Evolutionary conservation across 352 stramenopile species (phyloP).

Genomic region (Globisporangium viniferum): DNA sequence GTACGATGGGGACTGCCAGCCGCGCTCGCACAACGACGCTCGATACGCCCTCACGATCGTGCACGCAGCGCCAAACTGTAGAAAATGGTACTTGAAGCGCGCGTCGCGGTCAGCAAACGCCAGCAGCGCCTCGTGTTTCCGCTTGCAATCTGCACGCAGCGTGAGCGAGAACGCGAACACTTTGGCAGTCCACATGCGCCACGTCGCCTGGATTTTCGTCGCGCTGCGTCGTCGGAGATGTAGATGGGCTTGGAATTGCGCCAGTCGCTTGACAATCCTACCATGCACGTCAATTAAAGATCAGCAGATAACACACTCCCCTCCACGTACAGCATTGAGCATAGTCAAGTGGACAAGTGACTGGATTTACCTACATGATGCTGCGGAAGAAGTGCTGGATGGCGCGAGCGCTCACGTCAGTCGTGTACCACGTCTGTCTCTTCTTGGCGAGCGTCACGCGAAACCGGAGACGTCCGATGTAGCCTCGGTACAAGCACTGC

Average conservation of each 20-base stretch:
- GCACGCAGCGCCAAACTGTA: constrained; percentile 56
- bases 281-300: background rate
- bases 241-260: constrained; percentile 35
- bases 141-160: constrained; percentile 34
- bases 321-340: constrained; percentile 4
- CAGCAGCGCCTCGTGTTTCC: constrained; percentile 37
- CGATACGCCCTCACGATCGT: constrained; percentile 49
- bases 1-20: constrained; percentile 56
- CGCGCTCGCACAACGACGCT: constrained; percentile 37
- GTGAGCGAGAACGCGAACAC: constrained; percentile 35
- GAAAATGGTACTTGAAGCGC: constrained; percentile 27
- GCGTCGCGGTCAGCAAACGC: constrained; percentile 7
- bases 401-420: constrained; percentile 35
- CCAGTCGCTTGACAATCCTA: constrained; percentile 49
- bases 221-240: constrained; percentile 34
- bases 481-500: constrained; percentile 49
- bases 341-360: background rate
- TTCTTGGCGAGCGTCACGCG: constrained; percentile 23
- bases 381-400: constrained; percentile 80
- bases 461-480: constrained; percentile 39
- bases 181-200: constrained; percentile 76
- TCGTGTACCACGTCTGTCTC: constrained; percentile 33
- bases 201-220: constrained; percentile 64
- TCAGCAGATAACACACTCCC: background rate
- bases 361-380: constrained; percentile 48